Evolutionary conservation across 73 alveolate genomes (phyloP), one percentile per base, ranked within the genome.

Genomic region (Paramecium caudatum): DNA sequence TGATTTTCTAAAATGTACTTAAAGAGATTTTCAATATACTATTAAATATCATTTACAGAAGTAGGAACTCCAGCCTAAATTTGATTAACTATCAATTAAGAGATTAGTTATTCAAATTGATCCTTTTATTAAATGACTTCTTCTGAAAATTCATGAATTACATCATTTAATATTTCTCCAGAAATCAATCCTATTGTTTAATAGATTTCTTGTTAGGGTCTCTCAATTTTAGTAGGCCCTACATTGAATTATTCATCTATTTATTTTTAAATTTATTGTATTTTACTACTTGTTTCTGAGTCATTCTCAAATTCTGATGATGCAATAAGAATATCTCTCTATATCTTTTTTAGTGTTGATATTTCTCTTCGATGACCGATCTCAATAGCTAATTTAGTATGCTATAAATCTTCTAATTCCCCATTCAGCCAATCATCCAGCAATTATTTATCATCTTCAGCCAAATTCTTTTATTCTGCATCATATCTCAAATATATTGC

Each of bases 161-260:
- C 9, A 16, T 74, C 88, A 45, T 74, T 39, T 16, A 74, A 0
- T 4, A 74, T 74, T 27, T 74, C 88, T 15, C 7, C 19, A 41
- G 88, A 39, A 17, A 74, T n/a, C 8, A 37, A 19, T 41, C 55
- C 47, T 41, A 74, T 46, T 7, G 62, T 74, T 39, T 74, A 13
- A 1, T 74, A 43, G 2, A 45, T 43, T 74, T 74, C 88, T 16
- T 74, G 9, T 41, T 74, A 41, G 36, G 39, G 21, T 36, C 55
- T 74, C 25, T 74, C 23, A 74, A 39, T 74, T 41, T 16, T 74
- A 4, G 88, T 37, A 12, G 21, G 39, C 23, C 43, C 43, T 2
- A 74, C 39, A 23, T 39, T 74, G 32, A 74, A 74, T 74, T 74
- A 41, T 74, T 74, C 88, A n/a, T 74, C 88, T 21, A 74, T 45